phyloP scores from a whole-genome alignment of 2,329 filamentous ascomycete genomes.

The Thelonectria blattea region DNA sequence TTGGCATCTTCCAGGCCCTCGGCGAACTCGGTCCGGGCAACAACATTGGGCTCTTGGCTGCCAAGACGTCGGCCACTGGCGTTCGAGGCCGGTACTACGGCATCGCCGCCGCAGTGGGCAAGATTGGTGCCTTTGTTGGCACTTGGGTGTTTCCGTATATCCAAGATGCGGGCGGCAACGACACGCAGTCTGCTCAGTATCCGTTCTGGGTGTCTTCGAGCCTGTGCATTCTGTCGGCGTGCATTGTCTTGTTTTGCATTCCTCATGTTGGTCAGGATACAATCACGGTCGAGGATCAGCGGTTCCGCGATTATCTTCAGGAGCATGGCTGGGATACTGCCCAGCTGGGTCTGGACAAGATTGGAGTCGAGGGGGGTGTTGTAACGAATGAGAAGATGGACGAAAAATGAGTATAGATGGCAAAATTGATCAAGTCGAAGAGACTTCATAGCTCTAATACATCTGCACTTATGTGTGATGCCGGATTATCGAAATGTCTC shows the following conservation, averaged over 20 bases:
- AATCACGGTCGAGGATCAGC: conserved; percentile 76
- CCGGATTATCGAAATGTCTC: too few relatives aligned
- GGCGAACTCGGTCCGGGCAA: conserved; percentile 78
- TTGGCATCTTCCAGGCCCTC: conserved; percentile 47
- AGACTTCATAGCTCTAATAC: too few relatives aligned
- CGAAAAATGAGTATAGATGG: neutral
- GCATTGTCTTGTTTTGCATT: conserved; percentile 63
- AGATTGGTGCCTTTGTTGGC: conserved; percentile 84
- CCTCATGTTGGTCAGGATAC: conserved; percentile 86
- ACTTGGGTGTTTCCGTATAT: conserved; percentile 83
- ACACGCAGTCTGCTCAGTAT: conserved; percentile 72
- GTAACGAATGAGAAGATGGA: conserved; percentile 15
- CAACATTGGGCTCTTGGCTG: conserved; percentile 87
- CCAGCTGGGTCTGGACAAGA: conserved; percentile 54
- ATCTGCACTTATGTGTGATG: too few relatives aligned
- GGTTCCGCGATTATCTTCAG: conserved; percentile 77
- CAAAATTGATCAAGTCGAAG: neutral
- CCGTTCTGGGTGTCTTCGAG: conserved; percentile 86
- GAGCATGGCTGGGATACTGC: conserved; percentile 76
- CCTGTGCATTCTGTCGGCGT: conserved; percentile 77
- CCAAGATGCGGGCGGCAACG: conserved; percentile 62
- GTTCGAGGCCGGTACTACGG: conserved; percentile 80
- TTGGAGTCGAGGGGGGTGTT: conserved; percentile 26
- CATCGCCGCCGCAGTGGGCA: conserved; percentile 74
- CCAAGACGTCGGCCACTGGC: conserved; percentile 86